Conservation (phyloP, 768 basidiomycete genomes). For the Pholiota conissans region DNA sequence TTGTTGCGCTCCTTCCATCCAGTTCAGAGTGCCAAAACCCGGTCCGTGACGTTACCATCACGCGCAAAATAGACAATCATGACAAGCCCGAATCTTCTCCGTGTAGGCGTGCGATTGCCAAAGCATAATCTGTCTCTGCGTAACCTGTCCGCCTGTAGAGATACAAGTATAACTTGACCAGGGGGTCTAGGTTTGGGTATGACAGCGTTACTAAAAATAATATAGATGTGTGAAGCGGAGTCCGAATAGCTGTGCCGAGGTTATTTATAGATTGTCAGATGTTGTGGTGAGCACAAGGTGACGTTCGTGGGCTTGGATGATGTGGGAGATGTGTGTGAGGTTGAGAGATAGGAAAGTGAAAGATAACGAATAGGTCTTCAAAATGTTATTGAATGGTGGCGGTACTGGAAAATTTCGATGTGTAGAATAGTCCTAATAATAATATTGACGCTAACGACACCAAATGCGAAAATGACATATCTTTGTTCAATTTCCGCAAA, state of each 20-base stretch:
- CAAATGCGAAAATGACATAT: not conserved
- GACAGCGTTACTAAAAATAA: not conserved
- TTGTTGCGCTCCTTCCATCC: no score
- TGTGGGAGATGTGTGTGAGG: not conserved
- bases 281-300: not conserved
- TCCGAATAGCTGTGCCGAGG: not conserved
- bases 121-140: not conserved
- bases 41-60: not conserved
- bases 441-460: no score
- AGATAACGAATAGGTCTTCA: no score
- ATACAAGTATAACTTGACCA: no score
- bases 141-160: not conserved
- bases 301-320: not conserved
- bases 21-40: not conserved
- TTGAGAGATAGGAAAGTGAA: not conserved
- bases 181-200: not conserved
- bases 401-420: not conserved
- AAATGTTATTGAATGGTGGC: no score
- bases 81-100: constrained; percentile 3
- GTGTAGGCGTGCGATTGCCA: not conserved
- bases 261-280: not conserved
- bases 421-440: not conserved
- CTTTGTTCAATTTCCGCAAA: no score
- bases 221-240: not conserved
- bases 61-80: not conserved